Conservation (phyloP, 768 basidiomycete species). For the Panellus pusillus region DNA sequence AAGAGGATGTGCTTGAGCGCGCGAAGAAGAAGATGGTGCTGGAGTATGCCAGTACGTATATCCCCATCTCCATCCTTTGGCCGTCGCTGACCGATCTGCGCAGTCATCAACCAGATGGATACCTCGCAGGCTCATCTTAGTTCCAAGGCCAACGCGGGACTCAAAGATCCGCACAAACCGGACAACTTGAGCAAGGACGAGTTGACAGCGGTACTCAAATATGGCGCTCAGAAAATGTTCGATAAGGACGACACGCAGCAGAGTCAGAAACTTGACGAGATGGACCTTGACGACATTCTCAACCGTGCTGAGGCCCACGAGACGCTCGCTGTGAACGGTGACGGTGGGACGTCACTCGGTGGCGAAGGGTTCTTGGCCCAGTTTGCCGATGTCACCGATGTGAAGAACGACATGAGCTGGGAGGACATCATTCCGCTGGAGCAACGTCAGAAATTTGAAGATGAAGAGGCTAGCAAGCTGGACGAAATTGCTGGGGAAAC, state of each 20-base stretch:
- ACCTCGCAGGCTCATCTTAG: conserved; percentile 96
- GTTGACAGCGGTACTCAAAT: conserved; percentile 95
- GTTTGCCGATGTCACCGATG: conserved; percentile 94
- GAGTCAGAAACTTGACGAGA: conserved; percentile 94
- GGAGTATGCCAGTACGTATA: conserved; percentile 93
- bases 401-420: conserved; percentile 99
- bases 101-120: conserved; percentile 99
- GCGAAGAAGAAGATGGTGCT: conserved; percentile 99
- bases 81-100: conserved; percentile 16
- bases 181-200: conserved; percentile 94
- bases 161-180: conserved; percentile 70
- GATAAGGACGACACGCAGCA: conserved; percentile 94
- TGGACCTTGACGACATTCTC: conserved; percentile 98
- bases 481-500: conserved; percentile 73
- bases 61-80: not conserved
- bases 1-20: conserved; percentile 96
- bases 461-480: conserved; percentile 70
- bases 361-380: conserved; percentile 95
- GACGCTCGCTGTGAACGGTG: conserved; percentile 78
- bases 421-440: conserved; percentile 98
- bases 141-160: conserved; percentile 61
- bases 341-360: conserved; percentile 91
- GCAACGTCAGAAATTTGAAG: conserved; percentile 81
- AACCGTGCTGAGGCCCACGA: conserved; percentile 97
- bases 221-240: conserved; percentile 99